Percentiles rank a stretch among this genome's conserved stretches.
These are phyloP conservation scores for Aspergillus texensis DNA, from an alignment of 2,329 filamentous ascomycete species.

Conservation along the genomic window DNA sequence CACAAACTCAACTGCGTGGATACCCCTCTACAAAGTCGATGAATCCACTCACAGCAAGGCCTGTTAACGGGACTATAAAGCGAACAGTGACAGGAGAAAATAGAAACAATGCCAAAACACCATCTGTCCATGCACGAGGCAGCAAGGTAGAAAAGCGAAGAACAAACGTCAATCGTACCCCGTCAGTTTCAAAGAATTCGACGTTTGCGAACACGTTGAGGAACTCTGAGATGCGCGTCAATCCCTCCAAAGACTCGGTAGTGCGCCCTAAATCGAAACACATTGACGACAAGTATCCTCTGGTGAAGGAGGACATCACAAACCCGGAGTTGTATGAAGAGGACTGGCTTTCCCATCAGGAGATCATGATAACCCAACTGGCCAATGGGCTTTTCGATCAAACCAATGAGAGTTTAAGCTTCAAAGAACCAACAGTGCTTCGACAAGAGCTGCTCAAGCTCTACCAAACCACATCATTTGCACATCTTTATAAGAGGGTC, in stretches of 20 bases:
- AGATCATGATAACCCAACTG: constrained; percentile 62
- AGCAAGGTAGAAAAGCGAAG: background rate
- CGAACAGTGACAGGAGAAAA: constrained; percentile 18
- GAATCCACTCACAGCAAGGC: constrained; percentile 12
- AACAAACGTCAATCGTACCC: background rate
- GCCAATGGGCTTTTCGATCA: constrained; percentile 59
- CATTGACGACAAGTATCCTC: constrained; percentile 48
- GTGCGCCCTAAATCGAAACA: constrained; percentile 30
- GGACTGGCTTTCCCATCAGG: constrained; percentile 64
- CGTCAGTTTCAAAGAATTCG: constrained; percentile 15
- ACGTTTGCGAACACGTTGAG: constrained; percentile 18
- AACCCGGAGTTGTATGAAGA: constrained; percentile 65
- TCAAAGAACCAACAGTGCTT: constrained; percentile 36
- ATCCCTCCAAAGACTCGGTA: constrained; percentile 33
- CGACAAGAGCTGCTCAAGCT: constrained; percentile 53
- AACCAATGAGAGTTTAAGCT: constrained; percentile 20
- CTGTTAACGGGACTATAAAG: constrained; percentile 9
- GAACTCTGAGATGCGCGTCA: constrained; percentile 25
- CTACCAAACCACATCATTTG: constrained; percentile 57
- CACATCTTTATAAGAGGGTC: constrained; percentile 57
- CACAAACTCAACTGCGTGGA: background rate
- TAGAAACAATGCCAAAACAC: constrained; percentile 14
- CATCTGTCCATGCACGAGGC: background rate
- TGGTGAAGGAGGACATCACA: constrained; percentile 57
- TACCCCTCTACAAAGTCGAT: background rate